phyloP scores from a whole-genome alignment of 2,329 filamentous ascomycete genomes.

The Xylaria arbuscula region DNA sequence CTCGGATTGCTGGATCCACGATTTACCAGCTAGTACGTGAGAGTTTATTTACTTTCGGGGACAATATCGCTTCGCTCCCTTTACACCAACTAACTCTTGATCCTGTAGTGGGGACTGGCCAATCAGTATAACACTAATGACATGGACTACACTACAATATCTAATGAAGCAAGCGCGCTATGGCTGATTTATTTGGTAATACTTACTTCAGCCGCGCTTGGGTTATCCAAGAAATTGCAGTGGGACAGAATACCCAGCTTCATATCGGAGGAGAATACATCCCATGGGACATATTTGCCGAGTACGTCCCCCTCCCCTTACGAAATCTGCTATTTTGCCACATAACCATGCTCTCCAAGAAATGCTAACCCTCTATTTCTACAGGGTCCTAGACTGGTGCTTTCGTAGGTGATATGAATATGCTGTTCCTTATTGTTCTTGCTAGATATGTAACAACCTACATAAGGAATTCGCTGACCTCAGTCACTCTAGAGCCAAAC shows the following conservation, averaged over 20 bases:
- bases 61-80: neutral
- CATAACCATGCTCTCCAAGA: neutral
- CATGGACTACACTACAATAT: neutral
- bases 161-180: neutral
- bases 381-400: constrained; percentile 24
- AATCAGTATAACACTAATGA: constrained; percentile 18
- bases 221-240: constrained; percentile 35
- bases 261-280: constrained; percentile 34
- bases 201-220: constrained; percentile 36
- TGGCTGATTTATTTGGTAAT: constrained; percentile 28
- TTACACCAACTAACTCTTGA: neutral
- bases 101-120: neutral
- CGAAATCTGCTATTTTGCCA: neutral
- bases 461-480: neutral
- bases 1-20: constrained; percentile 22
- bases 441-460: neutral
- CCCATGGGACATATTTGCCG: constrained; percentile 24
- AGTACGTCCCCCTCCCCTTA: constrained; percentile 3
- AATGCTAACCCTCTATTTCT: neutral
- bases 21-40: constrained; percentile 26
- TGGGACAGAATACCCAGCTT: constrained; percentile 20
- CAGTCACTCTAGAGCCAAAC: neutral
- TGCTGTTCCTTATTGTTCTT: neutral
- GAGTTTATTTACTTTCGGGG: neutral
- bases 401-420: constrained; percentile 15